Evolutionary conservation across 106 monocot genomes (phyloP).

Genomic region (Acanthochlamys bracteata): DNA sequence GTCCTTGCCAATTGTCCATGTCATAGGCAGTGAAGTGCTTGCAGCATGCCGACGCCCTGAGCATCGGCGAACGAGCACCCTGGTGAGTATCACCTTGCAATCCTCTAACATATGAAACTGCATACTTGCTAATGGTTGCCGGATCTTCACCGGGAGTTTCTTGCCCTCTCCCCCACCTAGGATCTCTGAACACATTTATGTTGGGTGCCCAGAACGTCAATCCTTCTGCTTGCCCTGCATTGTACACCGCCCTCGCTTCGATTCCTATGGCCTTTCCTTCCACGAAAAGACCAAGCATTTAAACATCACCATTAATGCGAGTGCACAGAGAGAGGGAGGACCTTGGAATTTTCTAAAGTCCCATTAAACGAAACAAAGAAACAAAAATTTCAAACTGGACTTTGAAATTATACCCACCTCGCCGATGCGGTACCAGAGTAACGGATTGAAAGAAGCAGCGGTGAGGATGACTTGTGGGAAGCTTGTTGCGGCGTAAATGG

Average conservation of each 20-base stretch:
- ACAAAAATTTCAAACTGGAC: too few species aligned
- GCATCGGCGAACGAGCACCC: conserved; percentile 13
- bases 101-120: conserved; percentile 65
- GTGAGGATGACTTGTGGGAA: conserved; percentile 93
- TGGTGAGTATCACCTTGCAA: conserved; percentile 59
- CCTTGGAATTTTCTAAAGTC: too few species aligned
- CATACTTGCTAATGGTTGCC: conserved; percentile 41
- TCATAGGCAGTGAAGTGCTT: conserved; percentile 88
- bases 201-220: conserved; percentile 85
- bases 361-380: too few species aligned
- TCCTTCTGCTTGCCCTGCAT: conserved; percentile 67
- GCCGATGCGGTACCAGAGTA: conserved; percentile 80
- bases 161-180: conserved; percentile 92
- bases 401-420: conserved; percentile 33
- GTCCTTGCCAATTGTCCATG: conserved; percentile 63
- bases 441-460: conserved; percentile 71
- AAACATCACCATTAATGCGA: background rate
- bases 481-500: conserved; percentile 52
- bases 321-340: background rate
- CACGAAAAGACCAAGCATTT: background rate
- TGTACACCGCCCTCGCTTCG: conserved; percentile 80
- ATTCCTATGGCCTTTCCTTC: conserved; percentile 43
- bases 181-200: conserved; percentile 84
- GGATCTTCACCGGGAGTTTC: conserved; percentile 97
- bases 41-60: conserved; percentile 83